Percentiles rank a stretch among this genome's conserved stretches.
These are phyloP conservation scores for Cystofilobasidium ferigula DNA, from an alignment of 768 basidiomycete species.

Conservation along the genomic window DNA sequence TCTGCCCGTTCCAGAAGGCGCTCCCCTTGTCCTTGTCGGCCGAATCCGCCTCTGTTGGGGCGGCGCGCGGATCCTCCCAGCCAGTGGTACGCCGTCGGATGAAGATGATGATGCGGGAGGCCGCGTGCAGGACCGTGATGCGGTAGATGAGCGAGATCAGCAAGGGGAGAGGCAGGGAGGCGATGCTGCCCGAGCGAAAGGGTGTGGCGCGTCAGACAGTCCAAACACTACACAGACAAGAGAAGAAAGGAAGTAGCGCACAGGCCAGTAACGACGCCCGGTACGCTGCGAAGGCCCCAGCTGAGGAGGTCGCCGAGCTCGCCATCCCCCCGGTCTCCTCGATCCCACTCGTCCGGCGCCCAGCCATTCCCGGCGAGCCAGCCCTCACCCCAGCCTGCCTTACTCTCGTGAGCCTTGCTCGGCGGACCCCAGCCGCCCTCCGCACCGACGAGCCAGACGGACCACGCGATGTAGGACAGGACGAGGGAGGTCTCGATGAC, in stretches of 20 bases:
- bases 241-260: not conserved
- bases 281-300: constrained; percentile 1
- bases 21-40: constrained; percentile 55
- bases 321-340: not conserved
- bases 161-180: constrained; percentile 61
- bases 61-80: constrained; percentile 31
- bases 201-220: constrained; percentile 42
- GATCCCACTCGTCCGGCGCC: constrained; percentile 22
- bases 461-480: constrained; percentile 77
- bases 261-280: constrained; percentile 6
- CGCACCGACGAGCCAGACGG: constrained; percentile 65
- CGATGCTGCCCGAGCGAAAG: constrained; percentile 43
- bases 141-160: constrained; percentile 69
- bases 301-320: constrained; percentile 5
- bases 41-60: constrained; percentile 43
- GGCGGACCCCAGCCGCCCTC: constrained; percentile 25
- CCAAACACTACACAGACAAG: not conserved
- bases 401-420: not conserved
- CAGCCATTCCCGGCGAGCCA: constrained; percentile 39
- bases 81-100: constrained; percentile 53
- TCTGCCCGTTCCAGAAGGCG: constrained; percentile 60
- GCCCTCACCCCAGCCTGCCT: constrained; percentile 24
- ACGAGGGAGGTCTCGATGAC: constrained; percentile 84
- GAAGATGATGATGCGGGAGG: constrained; percentile 69
- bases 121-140: constrained; percentile 65